Base-by-base conservation (phyloP, 148 eudicot species). In the Tetragonia tetragonoides region DNA sequence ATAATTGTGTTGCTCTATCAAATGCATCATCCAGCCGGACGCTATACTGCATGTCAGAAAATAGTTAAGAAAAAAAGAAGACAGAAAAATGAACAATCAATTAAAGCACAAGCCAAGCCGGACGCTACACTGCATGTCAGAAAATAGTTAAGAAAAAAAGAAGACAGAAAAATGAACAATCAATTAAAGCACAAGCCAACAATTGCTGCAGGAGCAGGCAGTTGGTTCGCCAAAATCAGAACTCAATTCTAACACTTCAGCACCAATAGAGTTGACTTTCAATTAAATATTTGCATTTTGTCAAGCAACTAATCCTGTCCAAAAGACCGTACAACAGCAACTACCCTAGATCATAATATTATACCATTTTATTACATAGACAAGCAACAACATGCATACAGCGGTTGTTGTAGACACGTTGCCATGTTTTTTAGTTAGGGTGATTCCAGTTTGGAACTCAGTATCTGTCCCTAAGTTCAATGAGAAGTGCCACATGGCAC, bases 11-110 rank as follows among this genome's bases (percentile, higher is more conserved):
- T 75, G 99, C 97, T 85, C 99, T 88, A 82, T 96, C 99, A 80
- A 93, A 91, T 44, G 99, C 99, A 93, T 96, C 99, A 24, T 96
- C 98, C 82, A 96, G 81, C 99, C 99, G 93, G 51, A 96, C 99
- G 74, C 99, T 93, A 88, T 91, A 95, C 99, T 95, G 99, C 88
- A 90, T 44, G 65, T 79, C 78, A 79, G 67, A 63, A 20, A 64
- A 73, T 56, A 20, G 53, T 24, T 38, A n/a, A n/a, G n/a, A n/a
- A n/a, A n/a, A n/a, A 49, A 37, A 21, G 39, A 38, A 1, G 49
- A 20, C 53, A 69, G 37, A 18, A 81, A 12, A 73, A 39, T 78
- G 0, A 75, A 37, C n/a, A n/a, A n/a, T n/a, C n/a, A 47, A 56
- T 42, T 57, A 2, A 80, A 18, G 17, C 51, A 16, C 9, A 38